Base-by-base conservation (phyloP, 2,329 filamentous ascomycete species). In the Arthroderma uncinatum region DNA sequence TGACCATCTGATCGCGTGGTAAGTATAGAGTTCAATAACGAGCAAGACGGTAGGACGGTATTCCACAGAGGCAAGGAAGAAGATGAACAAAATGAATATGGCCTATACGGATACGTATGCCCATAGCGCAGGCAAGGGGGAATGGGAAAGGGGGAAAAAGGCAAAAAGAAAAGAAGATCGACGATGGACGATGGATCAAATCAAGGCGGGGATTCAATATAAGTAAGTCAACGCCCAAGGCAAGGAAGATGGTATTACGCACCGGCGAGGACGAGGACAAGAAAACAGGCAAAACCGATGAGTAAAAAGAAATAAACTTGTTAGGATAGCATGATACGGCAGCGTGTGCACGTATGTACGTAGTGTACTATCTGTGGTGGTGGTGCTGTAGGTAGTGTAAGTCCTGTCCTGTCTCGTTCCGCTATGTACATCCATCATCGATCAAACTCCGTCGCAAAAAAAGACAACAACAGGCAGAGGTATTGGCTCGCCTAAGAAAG, bases 391-490 rank as follows among this genome's bases (percentile, higher is more conserved):
- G 40, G 23, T 19, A 16, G 21, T 4, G 19, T 12, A 4, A 4
- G 40, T 44, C 40, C 40, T 44, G 28, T 30, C 28, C 25, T 16
- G 40, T 44, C 40, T 19, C 21, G 40, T 44, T 19, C 40, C 40
- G 40, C 40, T 44, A 44, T 44, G 19, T 44, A 44, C 40, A 44
- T 44, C 40, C 40, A 14, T 44, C 40, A 44, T 44, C 40, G 40
- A 44, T 44, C 40, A 44, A 44, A 44, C 40, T 44, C 40, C 40
- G 19, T 44, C 19, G 40, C 40, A 44, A 44, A 44, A 23, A 19
- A 21, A 21, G 10, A 44, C 9, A 21, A 23, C 19, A 42, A 44
- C 23, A 44, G 40, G 40, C 19, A 23, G 40, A 44, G 40, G 40
- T 23, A 23, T 44, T 21, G 25, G 9, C 19, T 19, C 12, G 4